Base-by-base conservation (phyloP, 164 flowering plant genomes). In the Magnolia officinalis region DNA sequence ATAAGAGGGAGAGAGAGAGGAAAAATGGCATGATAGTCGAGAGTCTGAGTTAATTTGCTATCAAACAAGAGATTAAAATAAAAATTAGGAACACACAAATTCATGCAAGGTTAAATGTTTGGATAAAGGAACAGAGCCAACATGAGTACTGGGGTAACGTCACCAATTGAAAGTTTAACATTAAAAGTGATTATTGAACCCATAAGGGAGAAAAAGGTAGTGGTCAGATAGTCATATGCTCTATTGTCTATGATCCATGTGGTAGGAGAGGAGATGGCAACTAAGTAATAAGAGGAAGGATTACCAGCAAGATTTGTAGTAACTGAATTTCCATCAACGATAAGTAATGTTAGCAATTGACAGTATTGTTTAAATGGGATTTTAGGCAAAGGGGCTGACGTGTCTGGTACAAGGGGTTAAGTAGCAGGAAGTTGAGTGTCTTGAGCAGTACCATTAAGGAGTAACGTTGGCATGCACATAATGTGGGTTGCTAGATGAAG, bases 221-320 rank as follows among this genome's bases (percentile, higher is more conserved):
- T 20, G 7, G 51, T 70, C 72, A 70, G 31, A 20, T 70, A 24
- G 20, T 70, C 51, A 19, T 20, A 26, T 18, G 72, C 70, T 14
- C 72, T 51, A 70, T 51, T 70, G n/a, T 70, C 51, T 19, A 70
- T 70, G 49, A 70, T 70, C 72, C 72, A 16, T 16, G 51, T 11
- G 10, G 55, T 7, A 26, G 0, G 45, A 20, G 50, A 1, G 20
- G 51, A 19, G 52, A 11, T 1, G 19, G 5, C 7, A 23, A 7
- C 26, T 10, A 20, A 2, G 26, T 8, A 26, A 4, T 37, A 37
- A 3, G 6, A 37, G 45, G 37, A n/a, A 26, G 19, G 3, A 14
- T 70, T 70, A 45, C 72, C 55, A 70, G n/a, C 20, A 70, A 70
- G 50, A 70, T 70, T 70, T 51, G 20, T 0, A 61, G 20, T 5